Evolutionary conservation across 768 basidiomycete genomes (phyloP).

Genomic region (Naematelia encephala): DNA sequence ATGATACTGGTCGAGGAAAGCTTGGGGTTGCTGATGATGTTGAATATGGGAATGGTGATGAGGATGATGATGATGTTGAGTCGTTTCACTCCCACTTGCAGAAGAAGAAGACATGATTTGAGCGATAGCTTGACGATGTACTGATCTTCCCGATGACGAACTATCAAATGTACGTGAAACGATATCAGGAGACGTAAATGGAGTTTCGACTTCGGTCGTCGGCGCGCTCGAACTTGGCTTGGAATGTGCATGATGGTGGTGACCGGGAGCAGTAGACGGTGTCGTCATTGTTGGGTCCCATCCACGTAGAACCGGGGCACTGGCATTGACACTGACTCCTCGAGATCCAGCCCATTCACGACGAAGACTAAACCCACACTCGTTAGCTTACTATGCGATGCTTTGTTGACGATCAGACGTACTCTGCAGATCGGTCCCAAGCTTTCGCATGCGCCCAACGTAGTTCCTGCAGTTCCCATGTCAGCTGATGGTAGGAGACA

Average conservation of each 20-base stretch:
- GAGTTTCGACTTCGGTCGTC: background rate
- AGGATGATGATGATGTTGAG: no score
- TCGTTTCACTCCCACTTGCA: no score
- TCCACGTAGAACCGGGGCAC: background rate
- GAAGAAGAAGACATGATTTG: no score
- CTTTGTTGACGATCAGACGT: no score
- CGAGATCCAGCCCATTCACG: constrained; percentile 20
- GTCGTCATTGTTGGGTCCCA: background rate
- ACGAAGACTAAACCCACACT: no score
- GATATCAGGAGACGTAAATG: background rate
- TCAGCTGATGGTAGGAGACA: background rate
- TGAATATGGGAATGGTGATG: no score
- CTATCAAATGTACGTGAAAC: background rate
- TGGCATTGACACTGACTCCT: no score
- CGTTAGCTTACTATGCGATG: no score
- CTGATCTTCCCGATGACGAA: background rate
- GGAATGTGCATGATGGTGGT: background rate
- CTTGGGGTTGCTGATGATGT: no score
- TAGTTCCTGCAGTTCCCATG: constrained; percentile 55
- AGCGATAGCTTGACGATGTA: no score
- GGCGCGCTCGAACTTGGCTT: background rate
- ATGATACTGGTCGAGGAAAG: no score
- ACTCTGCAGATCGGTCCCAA: constrained; percentile 57
- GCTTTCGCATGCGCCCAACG: constrained; percentile 70
- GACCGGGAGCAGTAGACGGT: background rate